Base-by-base conservation (phyloP, 352 stramenopile species). In the Pythium dissotocum region DNA sequence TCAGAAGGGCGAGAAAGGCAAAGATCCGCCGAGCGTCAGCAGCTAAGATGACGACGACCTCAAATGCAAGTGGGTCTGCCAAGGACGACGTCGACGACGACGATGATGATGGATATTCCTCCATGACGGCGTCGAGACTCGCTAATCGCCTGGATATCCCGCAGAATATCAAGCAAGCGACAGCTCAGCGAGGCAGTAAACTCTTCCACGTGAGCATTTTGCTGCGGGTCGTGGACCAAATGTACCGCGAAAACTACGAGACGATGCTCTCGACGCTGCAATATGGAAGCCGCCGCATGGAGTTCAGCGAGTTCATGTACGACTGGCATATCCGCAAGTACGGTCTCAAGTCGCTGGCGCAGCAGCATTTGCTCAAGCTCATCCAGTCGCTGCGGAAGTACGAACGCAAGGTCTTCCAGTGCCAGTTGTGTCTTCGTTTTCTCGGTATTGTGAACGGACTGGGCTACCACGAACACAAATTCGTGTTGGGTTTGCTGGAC, bases 321-420 rank as follows among this genome's bases (percentile, higher is more conserved):
- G 85, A 93, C 66, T 91, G 85, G 85, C 85, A 93, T 49, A 88
- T 91, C 38, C 83, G 85, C 55, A 93, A 93, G 76, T 88, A 88
- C 58, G 83, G 83, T 8, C 80, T 92, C 32, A 91, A 90, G 66
- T 64, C 83, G 6, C 79, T 94, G 26, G 85, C 83, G 4, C 80
- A 91, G 70, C 83, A 88, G 61, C 85, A 92, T 53, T 51, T 91
- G 40, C 74, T 90, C 30, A 94, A 94, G 62, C 67, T 93, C 33
- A 89, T 94, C 56, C 77, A 91, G 71, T 91, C 85, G 9, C 72
- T 94, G 14, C 85, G 84, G 52, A 94, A 89, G 52, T 75, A 89
- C 57, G 80, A 89, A 32, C 82, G 83, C 32, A 90, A 90, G 46
- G 66, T 69, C 49, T 87, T 88, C 56, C 79, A 85, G 56, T 90